These are phyloP conservation scores for Tylopilus sp. DNA, from an alignment of 1,284 basidiomycete species.

Conservation along the genomic window DNA sequence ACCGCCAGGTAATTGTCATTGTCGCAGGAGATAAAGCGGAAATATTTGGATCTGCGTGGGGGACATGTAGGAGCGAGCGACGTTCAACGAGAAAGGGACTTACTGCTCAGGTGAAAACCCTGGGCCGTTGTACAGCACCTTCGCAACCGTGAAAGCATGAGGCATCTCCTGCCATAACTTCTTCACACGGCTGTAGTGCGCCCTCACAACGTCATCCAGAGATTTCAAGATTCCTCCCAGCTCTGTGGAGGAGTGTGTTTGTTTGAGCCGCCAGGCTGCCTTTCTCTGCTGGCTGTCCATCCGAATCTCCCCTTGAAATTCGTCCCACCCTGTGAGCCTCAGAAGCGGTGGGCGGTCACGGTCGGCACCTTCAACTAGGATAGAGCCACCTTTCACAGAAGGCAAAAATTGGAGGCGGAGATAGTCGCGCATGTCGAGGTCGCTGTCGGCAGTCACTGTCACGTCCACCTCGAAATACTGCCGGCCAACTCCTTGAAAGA, in stretches of 20 bases:
- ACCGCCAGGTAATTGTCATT: neutral
- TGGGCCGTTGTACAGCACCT: slow-evolving; percentile 6
- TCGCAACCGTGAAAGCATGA: slow-evolving; percentile 2
- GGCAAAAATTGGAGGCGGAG: slow-evolving; percentile 5
- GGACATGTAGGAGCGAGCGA: neutral
- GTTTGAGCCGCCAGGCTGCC: neutral
- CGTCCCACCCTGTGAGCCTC: slow-evolving; percentile 9
- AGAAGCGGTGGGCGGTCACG: slow-evolving; percentile 5
- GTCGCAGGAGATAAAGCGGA: neutral
- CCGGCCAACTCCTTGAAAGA: slow-evolving; percentile 1
- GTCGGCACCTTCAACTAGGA: neutral
- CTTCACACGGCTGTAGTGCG: neutral
- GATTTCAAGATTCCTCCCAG: neutral
- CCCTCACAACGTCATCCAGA: neutral
- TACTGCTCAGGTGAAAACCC: slow-evolving; percentile 3
- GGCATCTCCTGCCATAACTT: neutral
- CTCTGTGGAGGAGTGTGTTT: neutral
- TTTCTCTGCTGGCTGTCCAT: slow-evolving; percentile 2
- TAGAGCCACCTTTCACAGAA: neutral
- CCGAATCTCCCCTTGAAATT: slow-evolving; percentile 1
- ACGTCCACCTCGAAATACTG: slow-evolving; percentile 12
- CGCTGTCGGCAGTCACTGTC: neutral
- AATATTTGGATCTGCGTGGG: slow-evolving; percentile 3
- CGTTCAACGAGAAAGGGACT: neutral
- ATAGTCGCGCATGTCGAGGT: slow-evolving; percentile 4